Percentiles rank a stretch among this genome's conserved stretches.
phyloP scores from a whole-genome alignment of 345 rosid species.

The rapeseed (Brassica napus) region DNA sequence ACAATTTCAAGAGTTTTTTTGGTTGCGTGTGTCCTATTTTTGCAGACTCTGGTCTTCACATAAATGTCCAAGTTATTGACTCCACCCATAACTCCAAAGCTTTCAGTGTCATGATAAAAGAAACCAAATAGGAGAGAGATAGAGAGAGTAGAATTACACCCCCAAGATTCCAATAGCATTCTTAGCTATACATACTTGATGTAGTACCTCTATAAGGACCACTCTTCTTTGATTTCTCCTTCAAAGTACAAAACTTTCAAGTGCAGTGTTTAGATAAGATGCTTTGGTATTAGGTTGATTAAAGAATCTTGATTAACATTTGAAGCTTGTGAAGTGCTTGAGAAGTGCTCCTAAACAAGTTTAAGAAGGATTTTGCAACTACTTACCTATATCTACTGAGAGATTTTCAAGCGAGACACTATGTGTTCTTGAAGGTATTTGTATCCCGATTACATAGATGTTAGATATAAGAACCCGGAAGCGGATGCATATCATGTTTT shows the following conservation, averaged over 20 bases:
- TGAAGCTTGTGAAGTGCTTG: constrained; percentile 8
- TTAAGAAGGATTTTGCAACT: constrained; percentile 12
- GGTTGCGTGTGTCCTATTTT: not conserved
- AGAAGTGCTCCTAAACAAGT: not conserved
- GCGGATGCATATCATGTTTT: not conserved
- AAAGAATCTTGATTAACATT: constrained; percentile 25
- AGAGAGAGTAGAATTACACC: constrained; percentile 9
- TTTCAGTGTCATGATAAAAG: constrained; percentile 13
- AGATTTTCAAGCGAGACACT: constrained; percentile 6
- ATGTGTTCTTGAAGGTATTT: not conserved
- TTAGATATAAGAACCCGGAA: not conserved
- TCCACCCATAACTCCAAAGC: constrained; percentile 21
- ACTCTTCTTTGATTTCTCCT: constrained; percentile 37
- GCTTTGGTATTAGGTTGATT: not conserved
- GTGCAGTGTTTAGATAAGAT: constrained; percentile 15
- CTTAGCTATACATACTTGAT: constrained; percentile 33
- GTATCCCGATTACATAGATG: not conserved
- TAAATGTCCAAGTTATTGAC: constrained; percentile 33
- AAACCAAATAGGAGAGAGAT: not conserved
- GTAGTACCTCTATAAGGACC: constrained; percentile 28
- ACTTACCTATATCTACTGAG: not conserved
- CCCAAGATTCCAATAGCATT: constrained; percentile 16
- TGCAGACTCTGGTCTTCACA: constrained; percentile 31
- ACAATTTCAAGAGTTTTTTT: constrained; percentile 5
- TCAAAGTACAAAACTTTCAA: constrained; percentile 10